Evolutionary conservation across 306 rosid genomes (phyloP).

Genomic region (Vigna trinervia): DNA sequence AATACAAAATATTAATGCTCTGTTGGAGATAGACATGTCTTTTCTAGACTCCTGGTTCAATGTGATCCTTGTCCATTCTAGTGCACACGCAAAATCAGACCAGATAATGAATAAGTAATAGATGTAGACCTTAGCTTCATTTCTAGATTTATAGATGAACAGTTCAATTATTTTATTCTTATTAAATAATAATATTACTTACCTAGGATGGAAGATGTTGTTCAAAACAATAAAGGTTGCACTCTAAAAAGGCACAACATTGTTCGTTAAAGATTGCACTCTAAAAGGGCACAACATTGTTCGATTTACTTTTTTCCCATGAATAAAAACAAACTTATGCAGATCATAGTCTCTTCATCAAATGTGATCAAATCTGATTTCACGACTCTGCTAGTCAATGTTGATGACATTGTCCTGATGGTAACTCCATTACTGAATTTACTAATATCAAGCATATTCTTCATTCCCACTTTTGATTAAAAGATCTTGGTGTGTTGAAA

Average conservation of each 20-base stretch:
- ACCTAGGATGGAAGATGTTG: slow-evolving; percentile 59
- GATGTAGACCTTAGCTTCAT: slow-evolving; percentile 22
- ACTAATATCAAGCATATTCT: too few relatives aligned
- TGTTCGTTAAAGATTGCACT: too few relatives aligned
- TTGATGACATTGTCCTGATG: too few relatives aligned
- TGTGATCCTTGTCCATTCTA: slow-evolving; percentile 31
- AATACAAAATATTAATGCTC: slow-evolving; percentile 23
- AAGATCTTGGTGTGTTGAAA: too few relatives aligned
- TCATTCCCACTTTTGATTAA: too few relatives aligned
- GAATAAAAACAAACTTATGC: too few relatives aligned
- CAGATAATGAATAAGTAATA: slow-evolving; percentile 10
- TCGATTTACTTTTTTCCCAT: too few relatives aligned
- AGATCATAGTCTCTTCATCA: too few relatives aligned
- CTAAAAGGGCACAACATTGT: too few relatives aligned
- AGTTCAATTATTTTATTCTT: slow-evolving; percentile 32
- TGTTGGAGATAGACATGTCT: slow-evolving; percentile 31
- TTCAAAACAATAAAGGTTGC: slow-evolving; percentile 48
- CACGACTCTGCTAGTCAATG: too few relatives aligned
- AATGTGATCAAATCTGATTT: too few relatives aligned
- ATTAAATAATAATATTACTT: slow-evolving; percentile 22
- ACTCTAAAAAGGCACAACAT: slow-evolving; percentile 33
- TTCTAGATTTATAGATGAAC: slow-evolving; percentile 32
- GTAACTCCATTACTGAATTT: too few relatives aligned
- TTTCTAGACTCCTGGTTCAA: slow-evolving; percentile 28
- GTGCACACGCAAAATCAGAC: slow-evolving; percentile 17